Percentiles rank a stretch among this genome's conserved stretches.
phyloP scores from a whole-genome alignment of 208 protist species.

The Lotmaria passim region DNA sequence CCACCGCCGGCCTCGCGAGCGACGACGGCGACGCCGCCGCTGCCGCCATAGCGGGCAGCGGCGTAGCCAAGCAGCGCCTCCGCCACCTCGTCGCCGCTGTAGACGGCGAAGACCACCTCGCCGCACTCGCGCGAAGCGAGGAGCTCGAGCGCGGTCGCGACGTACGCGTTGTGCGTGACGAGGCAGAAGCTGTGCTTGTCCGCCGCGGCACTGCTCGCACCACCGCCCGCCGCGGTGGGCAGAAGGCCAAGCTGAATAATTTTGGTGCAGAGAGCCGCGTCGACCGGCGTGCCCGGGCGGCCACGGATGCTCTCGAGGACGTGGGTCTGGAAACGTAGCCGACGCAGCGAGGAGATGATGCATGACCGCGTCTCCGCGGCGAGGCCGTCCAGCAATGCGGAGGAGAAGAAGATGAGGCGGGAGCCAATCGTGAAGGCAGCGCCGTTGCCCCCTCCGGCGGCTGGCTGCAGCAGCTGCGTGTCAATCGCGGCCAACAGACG shows the following conservation, averaged over 20 bases:
- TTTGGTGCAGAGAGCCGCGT: conserved; percentile 78
- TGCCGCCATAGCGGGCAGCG: conserved; percentile 32
- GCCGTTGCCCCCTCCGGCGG: background rate
- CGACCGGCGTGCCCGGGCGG: conserved; percentile 66
- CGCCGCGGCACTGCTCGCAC: background rate
- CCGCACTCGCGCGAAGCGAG: conserved; percentile 36
- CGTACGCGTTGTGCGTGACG: conserved; percentile 66
- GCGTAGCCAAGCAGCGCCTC: conserved; percentile 63
- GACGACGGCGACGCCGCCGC: conserved; percentile 48
- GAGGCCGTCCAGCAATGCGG: conserved; percentile 52
- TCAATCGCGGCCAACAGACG: conserved; percentile 46
- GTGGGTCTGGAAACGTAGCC: conserved; percentile 68
- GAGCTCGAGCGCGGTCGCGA: conserved; percentile 64
- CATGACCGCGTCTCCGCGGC: conserved; percentile 41
- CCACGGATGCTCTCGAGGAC: conserved; percentile 63
- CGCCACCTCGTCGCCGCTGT: conserved; percentile 66
- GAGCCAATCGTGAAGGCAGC: conserved; percentile 40
- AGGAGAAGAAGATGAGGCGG: conserved; percentile 76
- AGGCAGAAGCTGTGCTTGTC: conserved; percentile 42
- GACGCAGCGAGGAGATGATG: conserved; percentile 63
- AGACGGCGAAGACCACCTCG: conserved; percentile 65
- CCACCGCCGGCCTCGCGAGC: conserved; percentile 46
- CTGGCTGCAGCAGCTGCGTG: conserved; percentile 46
- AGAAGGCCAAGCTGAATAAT: conserved; percentile 51
- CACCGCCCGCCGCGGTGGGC: conserved; percentile 18